Conservation (phyloP, 352 stramenopile species). For the Globisporangium cederbergense region DNA sequence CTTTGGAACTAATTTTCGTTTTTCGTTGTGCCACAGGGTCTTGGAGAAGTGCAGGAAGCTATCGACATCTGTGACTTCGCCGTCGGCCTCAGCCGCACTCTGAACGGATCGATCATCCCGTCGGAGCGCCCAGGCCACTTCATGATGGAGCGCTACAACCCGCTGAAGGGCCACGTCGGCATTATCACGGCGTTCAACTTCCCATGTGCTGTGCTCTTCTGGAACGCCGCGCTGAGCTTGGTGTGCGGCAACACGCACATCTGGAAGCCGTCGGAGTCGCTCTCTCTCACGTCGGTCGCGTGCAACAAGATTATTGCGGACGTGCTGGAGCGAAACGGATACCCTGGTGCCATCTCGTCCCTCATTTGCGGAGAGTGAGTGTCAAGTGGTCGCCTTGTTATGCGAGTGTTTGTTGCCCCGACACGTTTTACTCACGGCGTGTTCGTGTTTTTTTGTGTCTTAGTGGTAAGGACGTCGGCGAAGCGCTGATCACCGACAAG, state of each 20-base stretch:
- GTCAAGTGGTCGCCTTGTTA: neutral
- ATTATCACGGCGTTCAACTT: conserved; percentile 96
- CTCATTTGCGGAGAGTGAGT: conserved; percentile 71
- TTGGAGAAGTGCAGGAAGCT: conserved; percentile 92
- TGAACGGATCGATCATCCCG: conserved; percentile 89
- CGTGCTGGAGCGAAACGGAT: conserved; percentile 84
- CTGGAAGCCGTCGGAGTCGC: conserved; percentile 90
- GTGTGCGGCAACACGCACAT: conserved; percentile 91
- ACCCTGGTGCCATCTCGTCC: conserved; percentile 80
- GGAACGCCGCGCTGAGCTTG: conserved; percentile 89
- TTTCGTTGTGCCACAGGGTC: conserved; percentile 37
- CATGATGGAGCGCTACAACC: conserved; percentile 94
- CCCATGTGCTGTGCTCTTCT: conserved; percentile 87
- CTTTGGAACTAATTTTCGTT: too few relatives aligned
- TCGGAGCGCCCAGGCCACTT: conserved; percentile 90
- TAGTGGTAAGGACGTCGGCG: conserved; percentile 76
- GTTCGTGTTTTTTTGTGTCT: neutral
- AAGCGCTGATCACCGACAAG: conserved; percentile 84
- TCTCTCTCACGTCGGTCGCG: conserved; percentile 87
- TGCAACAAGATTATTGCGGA: conserved; percentile 90
- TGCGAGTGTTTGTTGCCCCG: neutral
- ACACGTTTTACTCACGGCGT: neutral
- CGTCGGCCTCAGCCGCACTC: conserved; percentile 84
- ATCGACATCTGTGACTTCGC: conserved; percentile 95
- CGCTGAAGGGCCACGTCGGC: conserved; percentile 89